phyloP scores from a whole-genome alignment of 305 asterid species.

The Fraxinus nigra region DNA sequence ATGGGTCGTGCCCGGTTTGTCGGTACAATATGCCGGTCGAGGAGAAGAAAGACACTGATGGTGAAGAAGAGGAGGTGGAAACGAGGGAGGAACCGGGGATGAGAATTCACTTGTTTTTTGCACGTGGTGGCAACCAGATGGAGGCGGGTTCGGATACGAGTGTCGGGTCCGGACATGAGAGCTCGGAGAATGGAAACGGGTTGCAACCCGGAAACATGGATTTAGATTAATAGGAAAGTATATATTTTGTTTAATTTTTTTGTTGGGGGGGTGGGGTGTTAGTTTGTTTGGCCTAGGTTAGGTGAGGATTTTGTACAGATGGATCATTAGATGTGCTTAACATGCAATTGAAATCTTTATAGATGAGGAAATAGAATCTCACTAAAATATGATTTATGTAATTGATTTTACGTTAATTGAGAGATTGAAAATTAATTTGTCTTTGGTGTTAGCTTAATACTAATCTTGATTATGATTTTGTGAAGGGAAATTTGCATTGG shows the following conservation, averaged over 20 bases:
- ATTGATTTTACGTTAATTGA: background rate
- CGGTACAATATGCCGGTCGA: slow-evolving; percentile 20
- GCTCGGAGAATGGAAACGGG: slow-evolving; percentile 4
- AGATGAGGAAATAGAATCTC: background rate
- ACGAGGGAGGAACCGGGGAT: slow-evolving; percentile 14
- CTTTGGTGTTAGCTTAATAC: too few relatives aligned
- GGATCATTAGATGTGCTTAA: background rate
- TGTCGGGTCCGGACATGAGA: background rate
- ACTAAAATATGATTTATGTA: background rate
- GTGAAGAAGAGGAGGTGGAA: background rate
- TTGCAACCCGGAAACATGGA: slow-evolving; percentile 27
- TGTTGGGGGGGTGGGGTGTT: background rate
- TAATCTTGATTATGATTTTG: too few relatives aligned
- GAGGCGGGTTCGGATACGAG: slow-evolving; percentile 10
- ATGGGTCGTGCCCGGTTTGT: slow-evolving; percentile 29
- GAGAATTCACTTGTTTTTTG: slow-evolving; percentile 31
- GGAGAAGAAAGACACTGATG: background rate
- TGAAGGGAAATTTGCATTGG: background rate
- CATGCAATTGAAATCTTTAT: background rate
- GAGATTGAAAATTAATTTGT: too few relatives aligned
- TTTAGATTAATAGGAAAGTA: slow-evolving; percentile 12
- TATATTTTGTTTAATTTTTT: background rate
- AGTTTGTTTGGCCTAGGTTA: background rate
- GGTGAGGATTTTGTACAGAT: background rate
- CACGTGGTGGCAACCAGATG: slow-evolving; percentile 1